Percentiles rank a stretch among this genome's conserved stretches.
phyloP scores from a whole-genome alignment of 352 stramenopile species.

The Pythium volutum region DNA sequence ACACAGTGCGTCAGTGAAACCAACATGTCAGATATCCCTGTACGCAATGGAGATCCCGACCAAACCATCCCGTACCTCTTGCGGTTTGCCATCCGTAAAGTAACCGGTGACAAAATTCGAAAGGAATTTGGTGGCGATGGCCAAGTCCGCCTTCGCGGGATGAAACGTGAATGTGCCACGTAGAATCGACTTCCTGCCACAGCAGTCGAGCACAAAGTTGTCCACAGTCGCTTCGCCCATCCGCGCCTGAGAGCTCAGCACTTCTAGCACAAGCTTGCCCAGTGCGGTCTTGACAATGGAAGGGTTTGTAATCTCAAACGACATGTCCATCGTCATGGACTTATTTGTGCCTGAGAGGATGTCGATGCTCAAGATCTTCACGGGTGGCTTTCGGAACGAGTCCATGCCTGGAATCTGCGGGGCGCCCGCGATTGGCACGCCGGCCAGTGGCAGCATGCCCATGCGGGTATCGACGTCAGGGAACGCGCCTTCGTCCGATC shows the following conservation, averaged over 20 bases:
- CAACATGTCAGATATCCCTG: neutral
- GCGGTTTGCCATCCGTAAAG: conserved; percentile 59
- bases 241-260: conserved; percentile 37
- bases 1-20: neutral
- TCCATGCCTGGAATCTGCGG: conserved; percentile 65
- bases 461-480: conserved; percentile 70
- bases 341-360: conserved; percentile 46
- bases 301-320: conserved; percentile 66
- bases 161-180: conserved; percentile 59
- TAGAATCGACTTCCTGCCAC: conserved; percentile 49
- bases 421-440: conserved; percentile 57
- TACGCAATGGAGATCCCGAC: neutral
- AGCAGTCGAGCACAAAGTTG: conserved; percentile 70
- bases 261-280: conserved; percentile 47
- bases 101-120: conserved; percentile 84
- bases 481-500: conserved; percentile 33
- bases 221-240: conserved; percentile 63
- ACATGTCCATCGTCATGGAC: conserved; percentile 64
- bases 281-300: conserved; percentile 64
- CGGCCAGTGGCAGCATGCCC: conserved; percentile 58
- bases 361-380: conserved; percentile 60
- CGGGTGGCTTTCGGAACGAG: conserved; percentile 57
- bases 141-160: conserved; percentile 31
- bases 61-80: conserved; percentile 40
- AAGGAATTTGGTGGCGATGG: conserved; percentile 51